Percentiles rank a stretch among this genome's conserved stretches.
These are phyloP conservation scores for Candida railenensis DNA, from an alignment of 805 yeast genomes.

Conservation along the genomic window DNA sequence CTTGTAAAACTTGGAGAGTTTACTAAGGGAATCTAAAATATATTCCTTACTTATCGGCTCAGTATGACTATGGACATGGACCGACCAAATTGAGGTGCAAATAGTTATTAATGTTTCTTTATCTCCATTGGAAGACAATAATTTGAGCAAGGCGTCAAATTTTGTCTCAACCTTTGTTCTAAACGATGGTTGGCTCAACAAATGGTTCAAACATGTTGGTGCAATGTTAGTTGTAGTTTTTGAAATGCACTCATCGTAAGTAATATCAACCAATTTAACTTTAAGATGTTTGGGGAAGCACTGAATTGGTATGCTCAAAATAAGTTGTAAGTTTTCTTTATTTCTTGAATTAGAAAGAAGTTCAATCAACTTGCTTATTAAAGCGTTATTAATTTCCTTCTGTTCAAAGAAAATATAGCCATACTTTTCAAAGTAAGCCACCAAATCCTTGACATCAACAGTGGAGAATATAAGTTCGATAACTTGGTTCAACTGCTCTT, in stretches of 20 bases:
- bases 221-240: not conserved
- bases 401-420: constrained; percentile 51
- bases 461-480: constrained; percentile 24
- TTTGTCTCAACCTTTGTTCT: constrained; percentile 52
- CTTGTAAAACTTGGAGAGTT: not conserved
- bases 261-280: constrained; percentile 23
- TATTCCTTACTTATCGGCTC: not conserved
- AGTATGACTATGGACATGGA: not conserved
- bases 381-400: constrained; percentile 27
- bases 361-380: constrained; percentile 21
- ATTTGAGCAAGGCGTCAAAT: constrained; percentile 16
- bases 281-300: constrained; percentile 41
- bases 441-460: constrained; percentile 2
- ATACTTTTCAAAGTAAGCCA: constrained; percentile 14
- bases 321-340: not conserved
- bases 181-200: constrained; percentile 52
- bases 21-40: not conserved
- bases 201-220: constrained; percentile 27
- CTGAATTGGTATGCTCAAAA: constrained; percentile 45
- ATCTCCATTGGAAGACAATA: constrained; percentile 14
- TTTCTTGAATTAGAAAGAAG: not conserved
- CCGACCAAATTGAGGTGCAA: not conserved
- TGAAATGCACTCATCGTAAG: not conserved
- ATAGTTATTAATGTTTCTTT: not conserved
- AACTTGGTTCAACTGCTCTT: constrained; percentile 25